phyloP scores from a whole-genome alignment of 352 stramenopile genomes.

The Pythium folliculosum region DNA sequence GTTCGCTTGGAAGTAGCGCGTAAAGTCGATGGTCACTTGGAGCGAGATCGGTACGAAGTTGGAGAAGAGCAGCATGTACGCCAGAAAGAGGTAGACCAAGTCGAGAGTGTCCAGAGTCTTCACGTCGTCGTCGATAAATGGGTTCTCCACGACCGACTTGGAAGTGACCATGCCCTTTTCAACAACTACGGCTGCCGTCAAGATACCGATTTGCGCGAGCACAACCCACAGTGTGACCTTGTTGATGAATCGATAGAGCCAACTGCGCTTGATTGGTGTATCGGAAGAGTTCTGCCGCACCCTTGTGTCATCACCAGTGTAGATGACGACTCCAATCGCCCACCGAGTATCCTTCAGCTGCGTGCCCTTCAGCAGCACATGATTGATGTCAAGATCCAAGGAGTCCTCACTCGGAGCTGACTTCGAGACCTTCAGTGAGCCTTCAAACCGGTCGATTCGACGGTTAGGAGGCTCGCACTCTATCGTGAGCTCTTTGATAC shows the following conservation, averaged over 20 bases:
- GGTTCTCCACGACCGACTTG: slow-evolving; percentile 35
- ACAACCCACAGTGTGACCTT: slow-evolving; percentile 79
- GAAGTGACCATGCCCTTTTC: slow-evolving; percentile 41
- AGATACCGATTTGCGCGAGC: slow-evolving; percentile 58
- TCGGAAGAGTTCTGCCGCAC: slow-evolving; percentile 80
- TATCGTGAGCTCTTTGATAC: slow-evolving; percentile 29
- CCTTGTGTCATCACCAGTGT: slow-evolving; percentile 89
- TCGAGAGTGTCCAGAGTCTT: slow-evolving; percentile 15
- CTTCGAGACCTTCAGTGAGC: slow-evolving; percentile 45
- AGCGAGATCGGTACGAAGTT: slow-evolving; percentile 94
- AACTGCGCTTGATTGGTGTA: slow-evolving; percentile 72
- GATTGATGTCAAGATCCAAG: slow-evolving; percentile 56
- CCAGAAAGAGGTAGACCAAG: slow-evolving; percentile 39
- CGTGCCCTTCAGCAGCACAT: slow-evolving; percentile 52
- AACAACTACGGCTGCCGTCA: slow-evolving; percentile 48
- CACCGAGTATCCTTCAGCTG: slow-evolving; percentile 19
- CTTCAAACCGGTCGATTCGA: slow-evolving; percentile 83
- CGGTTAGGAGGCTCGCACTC: slow-evolving; percentile 54
- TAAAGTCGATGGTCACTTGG: slow-evolving; percentile 89
- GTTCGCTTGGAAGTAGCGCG: slow-evolving; percentile 77
- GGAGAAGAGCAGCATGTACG: slow-evolving; percentile 91
- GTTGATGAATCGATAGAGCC: slow-evolving; percentile 83
- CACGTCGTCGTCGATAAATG: slow-evolving; percentile 39
- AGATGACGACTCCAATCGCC: slow-evolving; percentile 64
- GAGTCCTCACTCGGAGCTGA: slow-evolving; percentile 6